These are phyloP conservation scores for Mycothermus thermophilus DNA, from an alignment of 495 filamentous ascomycete genomes.

Conservation along the genomic window DNA sequence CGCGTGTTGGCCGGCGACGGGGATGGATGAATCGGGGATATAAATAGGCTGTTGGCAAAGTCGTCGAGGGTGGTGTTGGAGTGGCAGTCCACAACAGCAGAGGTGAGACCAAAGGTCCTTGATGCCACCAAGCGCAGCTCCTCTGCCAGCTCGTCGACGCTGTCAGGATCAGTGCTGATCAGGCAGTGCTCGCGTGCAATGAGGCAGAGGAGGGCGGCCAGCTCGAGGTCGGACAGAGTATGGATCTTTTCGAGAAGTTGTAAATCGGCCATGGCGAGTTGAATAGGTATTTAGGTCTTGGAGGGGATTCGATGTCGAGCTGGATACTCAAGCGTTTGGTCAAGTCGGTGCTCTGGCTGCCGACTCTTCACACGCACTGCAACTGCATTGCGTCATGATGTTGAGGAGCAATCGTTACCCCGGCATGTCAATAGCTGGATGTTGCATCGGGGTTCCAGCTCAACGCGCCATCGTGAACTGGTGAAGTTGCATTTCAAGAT, in stretches of 20 bases:
- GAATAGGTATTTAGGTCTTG: neutral
- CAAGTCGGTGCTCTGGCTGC: too few relatives aligned
- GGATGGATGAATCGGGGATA: slow-evolving; percentile 16
- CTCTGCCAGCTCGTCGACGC: slow-evolving; percentile 48
- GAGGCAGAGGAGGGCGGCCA: slow-evolving; percentile 71
- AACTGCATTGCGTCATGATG: too few relatives aligned
- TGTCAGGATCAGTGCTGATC: slow-evolving; percentile 53
- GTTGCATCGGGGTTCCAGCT: too few relatives aligned
- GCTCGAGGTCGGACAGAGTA: slow-evolving; percentile 71
- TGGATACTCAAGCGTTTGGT: too few relatives aligned
- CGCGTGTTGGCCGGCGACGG: slow-evolving; percentile 15
- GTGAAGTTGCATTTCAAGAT: too few relatives aligned
- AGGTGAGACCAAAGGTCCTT: slow-evolving; percentile 56
- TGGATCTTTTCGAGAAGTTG: slow-evolving; percentile 50
- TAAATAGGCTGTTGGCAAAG: slow-evolving; percentile 55
- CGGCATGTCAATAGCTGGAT: too few relatives aligned
- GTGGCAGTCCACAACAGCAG: slow-evolving; percentile 56
- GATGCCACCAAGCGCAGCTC: slow-evolving; percentile 59
- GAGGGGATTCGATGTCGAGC: too few relatives aligned
- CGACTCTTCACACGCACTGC: too few relatives aligned
- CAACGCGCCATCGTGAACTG: too few relatives aligned
- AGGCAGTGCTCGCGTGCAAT: slow-evolving; percentile 75
- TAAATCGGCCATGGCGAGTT: slow-evolving; percentile 44
- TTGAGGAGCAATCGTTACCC: too few relatives aligned
- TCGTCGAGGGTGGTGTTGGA: slow-evolving; percentile 62